phyloP scores from a whole-genome alignment of 2,329 filamentous ascomycete genomes.

The Coniochaeta sp. region DNA sequence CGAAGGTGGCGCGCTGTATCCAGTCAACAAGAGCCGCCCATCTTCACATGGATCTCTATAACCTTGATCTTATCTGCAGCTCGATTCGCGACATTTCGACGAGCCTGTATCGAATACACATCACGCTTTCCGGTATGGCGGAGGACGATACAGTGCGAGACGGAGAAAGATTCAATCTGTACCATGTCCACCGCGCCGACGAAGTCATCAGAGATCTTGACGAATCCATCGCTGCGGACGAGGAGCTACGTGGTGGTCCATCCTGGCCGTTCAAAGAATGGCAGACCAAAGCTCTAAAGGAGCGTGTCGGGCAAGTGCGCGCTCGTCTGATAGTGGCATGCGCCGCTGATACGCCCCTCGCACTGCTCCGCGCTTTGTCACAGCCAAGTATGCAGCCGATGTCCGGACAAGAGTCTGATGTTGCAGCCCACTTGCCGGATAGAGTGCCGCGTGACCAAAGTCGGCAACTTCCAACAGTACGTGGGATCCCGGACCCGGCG shows the following conservation, averaged over 20 bases:
- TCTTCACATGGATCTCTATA: background rate
- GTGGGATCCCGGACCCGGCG: background rate
- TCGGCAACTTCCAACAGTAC: background rate
- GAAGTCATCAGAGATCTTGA: background rate
- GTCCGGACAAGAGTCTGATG: background rate
- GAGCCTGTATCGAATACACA: background rate
- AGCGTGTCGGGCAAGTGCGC: background rate
- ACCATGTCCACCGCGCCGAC: background rate
- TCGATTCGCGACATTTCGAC: background rate
- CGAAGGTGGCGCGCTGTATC: background rate
- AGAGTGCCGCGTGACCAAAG: background rate
- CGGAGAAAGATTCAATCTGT: background rate
- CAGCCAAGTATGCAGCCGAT: background rate
- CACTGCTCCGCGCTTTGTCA: background rate
- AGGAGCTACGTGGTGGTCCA: background rate
- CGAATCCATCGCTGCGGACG: background rate
- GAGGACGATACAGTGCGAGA: too few species aligned
- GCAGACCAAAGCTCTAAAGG: background rate
- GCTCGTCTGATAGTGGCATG: background rate
- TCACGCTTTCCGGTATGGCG: background rate
- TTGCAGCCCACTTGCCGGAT: background rate
- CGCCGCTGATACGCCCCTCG: background rate
- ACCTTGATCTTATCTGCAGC: background rate
- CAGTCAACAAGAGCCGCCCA: background rate
- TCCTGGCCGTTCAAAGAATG: background rate